Conservation (phyloP, 768 basidiomycete species). For the Pleurotus sapidus region DNA sequence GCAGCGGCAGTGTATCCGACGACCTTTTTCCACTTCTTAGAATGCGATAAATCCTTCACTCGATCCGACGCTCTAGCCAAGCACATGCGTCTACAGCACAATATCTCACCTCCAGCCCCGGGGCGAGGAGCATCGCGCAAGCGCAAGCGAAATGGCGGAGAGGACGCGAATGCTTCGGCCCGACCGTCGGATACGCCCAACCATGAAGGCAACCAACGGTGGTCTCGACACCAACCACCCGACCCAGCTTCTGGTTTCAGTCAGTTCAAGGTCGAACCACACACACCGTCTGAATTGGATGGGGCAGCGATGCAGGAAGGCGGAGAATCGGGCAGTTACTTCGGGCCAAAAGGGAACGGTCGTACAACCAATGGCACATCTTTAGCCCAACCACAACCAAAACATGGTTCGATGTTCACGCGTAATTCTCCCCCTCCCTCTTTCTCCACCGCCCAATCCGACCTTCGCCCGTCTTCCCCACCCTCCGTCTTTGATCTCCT, state of each 20-base stretch:
- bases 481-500: not conserved
- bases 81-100: constrained; percentile 88
- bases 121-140: constrained; percentile 69
- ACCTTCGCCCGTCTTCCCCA: not conserved
- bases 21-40: constrained; percentile 32
- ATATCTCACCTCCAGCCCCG: constrained; percentile 70
- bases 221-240: constrained; percentile 19
- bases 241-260: constrained; percentile 32
- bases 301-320: constrained; percentile 26
- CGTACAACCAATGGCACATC: constrained; percentile 8
- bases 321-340: not conserved
- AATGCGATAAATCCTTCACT: constrained; percentile 94
- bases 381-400: not conserved
- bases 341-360: constrained; percentile 18
- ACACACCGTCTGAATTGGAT: constrained; percentile 35
- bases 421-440: not conserved
- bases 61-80: constrained; percentile 92
- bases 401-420: not conserved
- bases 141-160: constrained; percentile 58
- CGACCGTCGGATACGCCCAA: constrained; percentile 17
- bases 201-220: not conserved
- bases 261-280: constrained; percentile 65
- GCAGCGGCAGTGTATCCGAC: no score
- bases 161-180: constrained; percentile 23
- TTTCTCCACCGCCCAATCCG: not conserved